phyloP scores from a whole-genome alignment of 1,139 yeast genomes.

The Taphrina flavorubra region DNA sequence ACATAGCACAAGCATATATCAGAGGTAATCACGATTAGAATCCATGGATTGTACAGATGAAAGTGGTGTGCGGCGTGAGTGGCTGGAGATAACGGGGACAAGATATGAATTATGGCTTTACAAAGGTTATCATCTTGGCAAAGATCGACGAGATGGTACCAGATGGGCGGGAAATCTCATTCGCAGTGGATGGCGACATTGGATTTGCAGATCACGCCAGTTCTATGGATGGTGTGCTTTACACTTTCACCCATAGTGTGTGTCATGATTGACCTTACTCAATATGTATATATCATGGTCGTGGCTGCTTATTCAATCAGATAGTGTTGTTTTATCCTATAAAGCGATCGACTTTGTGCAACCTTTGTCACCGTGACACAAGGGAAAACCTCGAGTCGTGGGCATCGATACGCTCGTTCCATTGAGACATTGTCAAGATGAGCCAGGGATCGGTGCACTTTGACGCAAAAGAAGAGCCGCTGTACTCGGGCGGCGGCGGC shows the following conservation, averaged over 20 bases:
- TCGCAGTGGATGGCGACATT: conserved; percentile 9
- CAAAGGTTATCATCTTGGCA: not conserved
- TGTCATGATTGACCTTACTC: no score
- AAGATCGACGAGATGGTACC: not conserved
- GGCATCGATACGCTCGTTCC: no score
- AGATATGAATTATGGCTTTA: not conserved
- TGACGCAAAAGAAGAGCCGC: not conserved
- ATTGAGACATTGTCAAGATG: not conserved
- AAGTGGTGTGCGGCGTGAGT: not conserved
- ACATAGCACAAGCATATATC: not conserved
- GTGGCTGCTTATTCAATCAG: no score
- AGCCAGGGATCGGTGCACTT: conserved; percentile 4
- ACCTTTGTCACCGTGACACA: no score
- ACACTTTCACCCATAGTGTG: no score
- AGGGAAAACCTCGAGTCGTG: no score
- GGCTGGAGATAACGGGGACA: not conserved
- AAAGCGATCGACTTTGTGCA: no score
- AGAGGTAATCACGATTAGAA: no score
- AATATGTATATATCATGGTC: no score
- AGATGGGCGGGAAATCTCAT: not conserved
- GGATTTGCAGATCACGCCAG: conserved; percentile 7
- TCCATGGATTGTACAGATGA: no score
- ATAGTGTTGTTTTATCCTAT: no score
- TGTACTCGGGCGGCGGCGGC: not conserved
- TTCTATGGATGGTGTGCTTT: not conserved